These are phyloP conservation scores for Catharanthus roseus DNA, from an alignment of 257 asterid genomes.

Conservation along the genomic window DNA sequence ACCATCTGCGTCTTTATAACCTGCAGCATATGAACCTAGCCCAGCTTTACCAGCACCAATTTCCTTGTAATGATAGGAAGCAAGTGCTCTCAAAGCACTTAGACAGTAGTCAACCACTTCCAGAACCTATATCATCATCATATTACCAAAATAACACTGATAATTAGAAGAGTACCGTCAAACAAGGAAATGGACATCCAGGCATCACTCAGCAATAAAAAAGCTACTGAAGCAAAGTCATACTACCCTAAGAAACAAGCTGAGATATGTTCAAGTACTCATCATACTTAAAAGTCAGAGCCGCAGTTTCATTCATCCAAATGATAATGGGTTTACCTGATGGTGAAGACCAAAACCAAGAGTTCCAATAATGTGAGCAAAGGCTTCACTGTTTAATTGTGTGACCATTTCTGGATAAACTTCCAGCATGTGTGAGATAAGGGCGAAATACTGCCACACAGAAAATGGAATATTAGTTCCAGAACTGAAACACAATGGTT, in stretches of 20 bases:
- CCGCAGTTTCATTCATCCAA: not conserved
- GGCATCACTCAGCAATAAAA: not conserved
- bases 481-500: not conserved
- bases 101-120: conserved; percentile 79
- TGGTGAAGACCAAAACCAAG: conserved; percentile 82
- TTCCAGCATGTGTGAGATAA: conserved; percentile 91
- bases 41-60: conserved; percentile 70
- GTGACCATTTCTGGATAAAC: conserved; percentile 83
- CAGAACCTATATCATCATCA: conserved; percentile 46
- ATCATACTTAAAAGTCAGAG: not conserved
- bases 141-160: conserved; percentile 13
- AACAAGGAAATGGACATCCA: not conserved
- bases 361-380: conserved; percentile 62
- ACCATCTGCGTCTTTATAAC: conserved; percentile 61
- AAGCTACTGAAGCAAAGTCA: not conserved
- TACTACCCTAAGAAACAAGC: not conserved
- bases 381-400: conserved; percentile 62
- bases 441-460: conserved; percentile 67
- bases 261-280: not conserved
- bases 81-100: conserved; percentile 75
- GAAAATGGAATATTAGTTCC: conserved; percentile 28
- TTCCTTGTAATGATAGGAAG: conserved; percentile 88
- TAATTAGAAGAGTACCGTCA: too few species aligned
- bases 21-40: conserved; percentile 68
- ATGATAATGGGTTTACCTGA: conserved; percentile 48